Conservation (phyloP, 1,284 basidiomycete species). For the Ceratobasidium sp. region DNA sequence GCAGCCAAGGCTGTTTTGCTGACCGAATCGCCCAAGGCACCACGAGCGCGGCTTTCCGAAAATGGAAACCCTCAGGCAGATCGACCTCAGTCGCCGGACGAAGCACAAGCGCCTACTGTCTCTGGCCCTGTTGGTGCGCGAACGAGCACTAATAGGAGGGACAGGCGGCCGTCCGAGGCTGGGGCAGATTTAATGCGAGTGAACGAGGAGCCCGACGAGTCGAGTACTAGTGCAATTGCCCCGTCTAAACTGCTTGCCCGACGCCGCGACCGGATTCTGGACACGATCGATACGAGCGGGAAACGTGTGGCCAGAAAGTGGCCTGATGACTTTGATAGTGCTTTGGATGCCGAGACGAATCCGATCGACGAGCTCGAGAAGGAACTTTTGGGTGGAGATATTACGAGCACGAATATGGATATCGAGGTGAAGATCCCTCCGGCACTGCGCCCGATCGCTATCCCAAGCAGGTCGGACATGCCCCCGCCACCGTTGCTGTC, state of each 20-base stretch:
- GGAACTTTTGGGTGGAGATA: constrained; percentile 26
- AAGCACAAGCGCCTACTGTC: not conserved
- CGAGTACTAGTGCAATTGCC: constrained; percentile 53
- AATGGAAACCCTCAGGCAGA: constrained; percentile 42
- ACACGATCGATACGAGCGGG: constrained; percentile 7
- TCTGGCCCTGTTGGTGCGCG: constrained; percentile 28
- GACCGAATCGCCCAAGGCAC: constrained; percentile 42
- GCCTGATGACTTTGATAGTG: constrained; percentile 81
- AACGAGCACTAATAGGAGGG: constrained; percentile 56
- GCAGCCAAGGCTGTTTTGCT: constrained; percentile 46
- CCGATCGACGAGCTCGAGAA: constrained; percentile 27
- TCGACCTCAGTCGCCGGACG: constrained; percentile 42
- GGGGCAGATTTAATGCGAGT: constrained; percentile 72
- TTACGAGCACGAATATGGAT: constrained; percentile 13
- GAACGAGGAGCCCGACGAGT: constrained; percentile 72
- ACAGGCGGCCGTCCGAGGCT: constrained; percentile 71
- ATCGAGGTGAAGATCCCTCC: constrained; percentile 37
- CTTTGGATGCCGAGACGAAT: constrained; percentile 53
- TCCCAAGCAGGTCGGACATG: not conserved
- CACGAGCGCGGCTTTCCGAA: constrained; percentile 38
- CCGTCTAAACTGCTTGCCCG: constrained; percentile 26
- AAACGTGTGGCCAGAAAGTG: constrained; percentile 69
- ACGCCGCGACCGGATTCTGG: constrained; percentile 31
- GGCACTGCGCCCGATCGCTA: constrained; percentile 51
- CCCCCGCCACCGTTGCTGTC: constrained; percentile 21